A percentile compares a stretch with the other conserved stretches of the same genome.
phyloP scores from a whole-genome alignment of 192 early-diverging fungal genomes.

The Pilobolus umbonatus region DNA sequence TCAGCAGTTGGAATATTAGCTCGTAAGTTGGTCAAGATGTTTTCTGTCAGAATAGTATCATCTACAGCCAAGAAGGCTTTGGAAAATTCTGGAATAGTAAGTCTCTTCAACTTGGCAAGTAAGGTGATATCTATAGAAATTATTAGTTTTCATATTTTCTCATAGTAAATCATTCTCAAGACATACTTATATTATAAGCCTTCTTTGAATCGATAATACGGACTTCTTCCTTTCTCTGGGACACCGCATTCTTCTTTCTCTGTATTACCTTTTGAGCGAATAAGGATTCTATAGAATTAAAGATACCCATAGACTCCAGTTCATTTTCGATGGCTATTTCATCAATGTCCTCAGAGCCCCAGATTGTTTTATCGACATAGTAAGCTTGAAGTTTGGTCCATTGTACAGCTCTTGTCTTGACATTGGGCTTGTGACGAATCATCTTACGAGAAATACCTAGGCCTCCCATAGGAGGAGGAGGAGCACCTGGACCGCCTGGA shows the following conservation, averaged over 20 bases:
- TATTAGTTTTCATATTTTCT: neutral
- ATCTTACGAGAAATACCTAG: conserved; percentile 55
- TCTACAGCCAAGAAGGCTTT: conserved; percentile 62
- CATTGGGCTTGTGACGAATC: conserved; percentile 56
- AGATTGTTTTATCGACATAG: conserved; percentile 59
- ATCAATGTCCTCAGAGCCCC: conserved; percentile 46
- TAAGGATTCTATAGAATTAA: conserved; percentile 60
- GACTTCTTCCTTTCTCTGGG: conserved; percentile 55
- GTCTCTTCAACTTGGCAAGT: conserved; percentile 53
- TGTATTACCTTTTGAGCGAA: conserved; percentile 66
- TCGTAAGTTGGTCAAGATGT: conserved; percentile 61
- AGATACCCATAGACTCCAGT: conserved; percentile 56
- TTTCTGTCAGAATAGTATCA: conserved; percentile 55
- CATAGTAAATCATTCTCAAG: neutral
- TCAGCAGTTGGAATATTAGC: conserved; percentile 68
- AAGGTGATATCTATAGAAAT: conserved; percentile 28
- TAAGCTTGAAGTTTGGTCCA: conserved; percentile 76
- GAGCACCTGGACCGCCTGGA: conserved; percentile 25
- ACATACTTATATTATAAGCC: conserved; percentile 57
- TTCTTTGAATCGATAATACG: conserved; percentile 68
- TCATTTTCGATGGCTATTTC: conserved; percentile 52
- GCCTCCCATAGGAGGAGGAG: conserved; percentile 28
- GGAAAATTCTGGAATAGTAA: conserved; percentile 64
- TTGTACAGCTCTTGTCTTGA: conserved; percentile 70
- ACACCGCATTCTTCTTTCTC: conserved; percentile 32